Evolutionary conservation across 2,329 filamentous ascomycete genomes (phyloP).

Genomic region (Colletotrichum theobromicola): DNA sequence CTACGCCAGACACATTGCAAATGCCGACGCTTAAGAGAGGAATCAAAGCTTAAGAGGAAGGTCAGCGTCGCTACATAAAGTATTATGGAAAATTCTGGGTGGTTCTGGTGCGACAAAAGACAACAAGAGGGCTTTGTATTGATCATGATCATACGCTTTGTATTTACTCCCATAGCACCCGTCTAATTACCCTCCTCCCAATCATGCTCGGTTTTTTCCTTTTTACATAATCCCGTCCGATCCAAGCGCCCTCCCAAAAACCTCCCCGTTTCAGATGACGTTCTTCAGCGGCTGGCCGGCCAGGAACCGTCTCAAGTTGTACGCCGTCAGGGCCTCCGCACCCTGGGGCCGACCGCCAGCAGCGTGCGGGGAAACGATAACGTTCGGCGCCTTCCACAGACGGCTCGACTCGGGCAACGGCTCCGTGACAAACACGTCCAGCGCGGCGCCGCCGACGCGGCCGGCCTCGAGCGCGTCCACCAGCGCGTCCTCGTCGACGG

Average conservation of each 20-base stretch:
- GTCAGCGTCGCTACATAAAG: neutral
- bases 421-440: slow-evolving; percentile 55
- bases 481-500: slow-evolving; percentile 54
- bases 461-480: slow-evolving; percentile 47
- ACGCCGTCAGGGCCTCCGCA: slow-evolving; percentile 62
- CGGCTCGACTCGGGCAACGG: slow-evolving; percentile 46
- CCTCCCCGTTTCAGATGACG: slow-evolving; percentile 34
- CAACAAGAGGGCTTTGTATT: neutral
- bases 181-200: neutral
- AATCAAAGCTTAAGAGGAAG: neutral
- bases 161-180: neutral
- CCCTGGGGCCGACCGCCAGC: slow-evolving; percentile 67
- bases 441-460: slow-evolving; percentile 51
- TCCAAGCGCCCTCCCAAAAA: neutral
- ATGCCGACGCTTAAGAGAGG: neutral
- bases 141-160: neutral
- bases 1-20: neutral
- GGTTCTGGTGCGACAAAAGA: neutral
- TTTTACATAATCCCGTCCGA: neutral
- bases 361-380: slow-evolving; percentile 61
- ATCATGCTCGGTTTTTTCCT: neutral
- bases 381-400: slow-evolving; percentile 58
- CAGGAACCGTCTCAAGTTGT: slow-evolving; percentile 65
- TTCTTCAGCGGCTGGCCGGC: slow-evolving; percentile 66
- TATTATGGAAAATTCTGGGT: neutral